These are phyloP conservation scores for Cyclotella cryptica DNA, from an alignment of 108 stramenopile species.

Conservation along the genomic window DNA sequence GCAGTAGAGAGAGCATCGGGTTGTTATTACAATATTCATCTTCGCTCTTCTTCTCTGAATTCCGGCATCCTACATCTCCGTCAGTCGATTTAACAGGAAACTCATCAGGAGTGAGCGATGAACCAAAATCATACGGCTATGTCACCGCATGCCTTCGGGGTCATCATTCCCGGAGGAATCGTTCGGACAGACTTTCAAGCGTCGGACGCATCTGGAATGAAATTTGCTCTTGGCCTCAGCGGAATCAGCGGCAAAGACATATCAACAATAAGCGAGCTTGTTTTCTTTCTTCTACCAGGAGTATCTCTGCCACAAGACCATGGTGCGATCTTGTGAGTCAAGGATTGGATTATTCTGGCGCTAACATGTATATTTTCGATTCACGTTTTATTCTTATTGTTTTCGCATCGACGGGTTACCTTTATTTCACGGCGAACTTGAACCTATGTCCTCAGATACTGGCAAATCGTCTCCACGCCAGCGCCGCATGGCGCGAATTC, in stretches of 20 bases:
- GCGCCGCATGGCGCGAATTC: constrained; percentile 31
- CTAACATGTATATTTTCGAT: neutral
- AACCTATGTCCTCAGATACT: constrained; percentile 45
- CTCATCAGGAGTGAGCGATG: constrained; percentile 7
- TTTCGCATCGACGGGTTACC: neutral
- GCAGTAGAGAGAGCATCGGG: no score
- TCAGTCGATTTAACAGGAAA: no score
- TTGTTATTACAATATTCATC: no score
- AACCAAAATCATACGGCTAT: constrained; percentile 25
- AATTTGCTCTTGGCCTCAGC: constrained; percentile 63
- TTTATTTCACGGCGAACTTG: neutral
- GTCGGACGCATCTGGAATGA: constrained; percentile 66
- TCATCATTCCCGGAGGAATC: constrained; percentile 69
- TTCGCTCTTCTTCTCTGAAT: no score
- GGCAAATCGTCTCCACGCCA: constrained; percentile 60
- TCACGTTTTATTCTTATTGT: neutral
- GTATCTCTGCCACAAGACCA: constrained; percentile 63
- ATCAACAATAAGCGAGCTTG: constrained; percentile 73
- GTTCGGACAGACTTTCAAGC: constrained; percentile 80
- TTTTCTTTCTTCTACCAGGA: constrained; percentile 72
- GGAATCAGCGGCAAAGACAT: constrained; percentile 65
- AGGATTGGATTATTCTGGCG: neutral
- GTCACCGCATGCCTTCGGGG: constrained; percentile 60
- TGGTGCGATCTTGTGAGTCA: constrained; percentile 61
- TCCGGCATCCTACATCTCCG: no score